Evolutionary conservation across 306 rosid species (phyloP), one percentile per base, ranked within the genome.

Genomic region (Vicia sativa): DNA sequence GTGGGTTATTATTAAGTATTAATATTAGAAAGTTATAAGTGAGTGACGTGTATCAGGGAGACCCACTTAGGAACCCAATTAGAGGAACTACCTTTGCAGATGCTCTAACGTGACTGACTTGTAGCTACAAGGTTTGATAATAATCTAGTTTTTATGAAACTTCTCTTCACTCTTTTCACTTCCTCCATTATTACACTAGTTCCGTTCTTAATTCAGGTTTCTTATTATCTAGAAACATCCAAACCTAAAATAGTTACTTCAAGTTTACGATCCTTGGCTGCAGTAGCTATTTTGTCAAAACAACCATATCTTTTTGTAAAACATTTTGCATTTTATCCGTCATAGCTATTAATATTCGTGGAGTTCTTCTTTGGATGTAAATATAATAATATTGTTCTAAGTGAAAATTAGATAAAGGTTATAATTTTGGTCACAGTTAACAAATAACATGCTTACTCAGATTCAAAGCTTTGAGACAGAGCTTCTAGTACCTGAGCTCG

Each of bases 401-500:
- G 12, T 56, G 39, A 28, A 12, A 54, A 38, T 11, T 12, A 38
- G 18, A 44, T 9, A 23, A 38, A 62, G 26, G 37, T 42, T 15
- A 53, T 45, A 18, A 13, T 43, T 71, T 41, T 15, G 16, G 62
- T 48, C 70, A 16, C 70, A 16, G 54, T 54, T 62, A 66, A 71
- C 55, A 34, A 46, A 57, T 61, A 38, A 10, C 39, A 57, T 72
- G 55, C n/a, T 34, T 41, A 11, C 74, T 44, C 75, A 92, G 96
- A 77, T 92, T 62, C 96, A 82, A 77, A 92, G 98, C 85, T 92
- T 92, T 71, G 96, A 90, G 84, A 75, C 91, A 21, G 96, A 92
- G 63, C 79, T 92, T 73, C 46, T 77, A 23, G 88, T 84, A 42
- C 96, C 90, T 15, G 90, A 83, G 77, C 91, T 93, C 6, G 83